These are phyloP conservation scores for Apiospora hydei DNA, from an alignment of 2,329 filamentous ascomycete genomes.

Conservation along the genomic window DNA sequence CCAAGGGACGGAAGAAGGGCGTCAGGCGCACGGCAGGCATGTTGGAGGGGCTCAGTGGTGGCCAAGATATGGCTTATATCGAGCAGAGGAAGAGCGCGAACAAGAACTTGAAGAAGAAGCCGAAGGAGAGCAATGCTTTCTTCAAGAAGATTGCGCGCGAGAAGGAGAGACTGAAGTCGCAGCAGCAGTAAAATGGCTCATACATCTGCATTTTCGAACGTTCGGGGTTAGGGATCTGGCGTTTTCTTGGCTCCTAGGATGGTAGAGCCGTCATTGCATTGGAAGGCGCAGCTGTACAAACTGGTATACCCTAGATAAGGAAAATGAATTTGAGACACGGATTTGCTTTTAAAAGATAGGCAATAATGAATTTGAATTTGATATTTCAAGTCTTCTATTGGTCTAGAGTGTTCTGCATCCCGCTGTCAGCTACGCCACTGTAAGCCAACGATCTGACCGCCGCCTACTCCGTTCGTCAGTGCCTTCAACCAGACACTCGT, in stretches of 20 bases:
- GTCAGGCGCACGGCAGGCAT: conserved; percentile 84
- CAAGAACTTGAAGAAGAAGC: conserved; percentile 69
- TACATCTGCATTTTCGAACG: background rate
- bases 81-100: conserved; percentile 81
- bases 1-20: conserved; percentile 56
- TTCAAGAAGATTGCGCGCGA: conserved; percentile 73
- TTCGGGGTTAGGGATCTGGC: background rate
- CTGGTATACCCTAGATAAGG: conserved; percentile 16
- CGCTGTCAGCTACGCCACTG: background rate
- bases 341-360: background rate
- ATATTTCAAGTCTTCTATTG: background rate
- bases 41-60: conserved; percentile 85
- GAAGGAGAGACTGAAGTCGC: conserved; percentile 55
- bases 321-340: conserved; percentile 4
- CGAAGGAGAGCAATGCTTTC: conserved; percentile 63
- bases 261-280: background rate
- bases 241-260: conserved; percentile 9
- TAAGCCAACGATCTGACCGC: no score
- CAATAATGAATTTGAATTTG: background rate
- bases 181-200: conserved; percentile 1
- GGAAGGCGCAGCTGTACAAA: conserved; percentile 12
- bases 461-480: background rate
- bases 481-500: no score
- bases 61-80: conserved; percentile 96
- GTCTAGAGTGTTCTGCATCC: background rate